Percentiles rank a stretch among this genome's conserved stretches.
Evolutionary conservation across 1,139 yeast genomes (phyloP).

Genomic region (Scheffersomyces quercinus): DNA sequence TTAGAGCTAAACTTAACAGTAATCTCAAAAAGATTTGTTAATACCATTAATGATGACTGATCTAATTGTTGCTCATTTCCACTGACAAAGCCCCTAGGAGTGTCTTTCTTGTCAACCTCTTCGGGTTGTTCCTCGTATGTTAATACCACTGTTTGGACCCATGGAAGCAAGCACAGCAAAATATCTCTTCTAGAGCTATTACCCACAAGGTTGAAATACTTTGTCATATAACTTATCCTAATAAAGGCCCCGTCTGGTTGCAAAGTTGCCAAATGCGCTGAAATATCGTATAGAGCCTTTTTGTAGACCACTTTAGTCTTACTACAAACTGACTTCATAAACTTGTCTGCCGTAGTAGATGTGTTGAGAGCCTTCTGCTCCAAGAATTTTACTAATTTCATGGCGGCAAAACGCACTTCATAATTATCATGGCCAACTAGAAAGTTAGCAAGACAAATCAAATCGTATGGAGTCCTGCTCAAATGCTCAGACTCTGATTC

Average conservation of each 20-base stretch:
- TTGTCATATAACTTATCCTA: slow-evolving; percentile 72
- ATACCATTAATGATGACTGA: slow-evolving; percentile 70
- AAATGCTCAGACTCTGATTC: slow-evolving; percentile 32
- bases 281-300: slow-evolving; percentile 69
- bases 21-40: slow-evolving; percentile 80
- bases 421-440: slow-evolving; percentile 67
- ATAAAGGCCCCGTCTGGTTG: slow-evolving; percentile 59
- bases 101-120: slow-evolving; percentile 20
- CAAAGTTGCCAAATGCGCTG: slow-evolving; percentile 59
- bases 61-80: slow-evolving; percentile 22
- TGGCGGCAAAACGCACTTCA: slow-evolving; percentile 63
- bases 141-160: slow-evolving; percentile 82
- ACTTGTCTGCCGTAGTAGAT: slow-evolving; percentile 43
- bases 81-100: background rate
- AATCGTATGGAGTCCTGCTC: slow-evolving; percentile 46
- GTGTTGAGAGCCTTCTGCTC: slow-evolving; percentile 56
- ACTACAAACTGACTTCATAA: slow-evolving; percentile 63
- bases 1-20: slow-evolving; percentile 74
- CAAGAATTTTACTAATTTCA: slow-evolving; percentile 54
- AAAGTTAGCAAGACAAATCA: slow-evolving; percentile 64
- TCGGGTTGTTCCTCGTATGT: slow-evolving; percentile 29
- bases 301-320: slow-evolving; percentile 74
- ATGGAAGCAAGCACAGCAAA: slow-evolving; percentile 77
- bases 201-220: slow-evolving; percentile 65
- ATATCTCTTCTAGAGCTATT: slow-evolving; percentile 66